phyloP scores from a whole-genome alignment of 202 grass and related monocot genomes.

The Saccharum hybrid region DNA sequence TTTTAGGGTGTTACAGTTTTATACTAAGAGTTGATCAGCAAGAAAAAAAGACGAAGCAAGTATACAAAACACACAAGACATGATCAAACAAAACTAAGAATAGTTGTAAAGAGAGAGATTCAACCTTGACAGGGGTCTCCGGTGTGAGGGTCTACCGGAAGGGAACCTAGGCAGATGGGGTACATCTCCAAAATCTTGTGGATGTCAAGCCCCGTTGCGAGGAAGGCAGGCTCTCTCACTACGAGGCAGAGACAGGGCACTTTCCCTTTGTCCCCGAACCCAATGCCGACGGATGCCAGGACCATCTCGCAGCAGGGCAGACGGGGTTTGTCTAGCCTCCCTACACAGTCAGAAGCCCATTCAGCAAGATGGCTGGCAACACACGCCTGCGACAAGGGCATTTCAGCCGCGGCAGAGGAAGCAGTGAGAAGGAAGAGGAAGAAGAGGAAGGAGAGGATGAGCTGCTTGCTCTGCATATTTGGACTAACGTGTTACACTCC shows the following conservation, averaged over 20 bases:
- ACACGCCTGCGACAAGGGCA: neutral
- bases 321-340: neutral
- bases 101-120: no score
- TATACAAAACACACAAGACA: no score
- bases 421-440: neutral
- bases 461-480: neutral
- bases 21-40: no score
- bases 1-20: no score
- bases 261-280: neutral
- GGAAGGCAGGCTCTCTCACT: neutral
- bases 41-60: no score
- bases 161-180: neutral
- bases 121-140: neutral
- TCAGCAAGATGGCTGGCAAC: neutral
- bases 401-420: no score
- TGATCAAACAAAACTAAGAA: no score
- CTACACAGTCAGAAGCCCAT: neutral
- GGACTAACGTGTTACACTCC: no score
- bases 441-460: neutral
- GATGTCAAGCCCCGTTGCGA: neutral
- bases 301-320: neutral
- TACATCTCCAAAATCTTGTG: neutral
- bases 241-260: neutral
- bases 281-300: neutral
- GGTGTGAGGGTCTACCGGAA: neutral